Conservation (phyloP, 306 rosid genomes). For the Fragaria vesca region DNA sequence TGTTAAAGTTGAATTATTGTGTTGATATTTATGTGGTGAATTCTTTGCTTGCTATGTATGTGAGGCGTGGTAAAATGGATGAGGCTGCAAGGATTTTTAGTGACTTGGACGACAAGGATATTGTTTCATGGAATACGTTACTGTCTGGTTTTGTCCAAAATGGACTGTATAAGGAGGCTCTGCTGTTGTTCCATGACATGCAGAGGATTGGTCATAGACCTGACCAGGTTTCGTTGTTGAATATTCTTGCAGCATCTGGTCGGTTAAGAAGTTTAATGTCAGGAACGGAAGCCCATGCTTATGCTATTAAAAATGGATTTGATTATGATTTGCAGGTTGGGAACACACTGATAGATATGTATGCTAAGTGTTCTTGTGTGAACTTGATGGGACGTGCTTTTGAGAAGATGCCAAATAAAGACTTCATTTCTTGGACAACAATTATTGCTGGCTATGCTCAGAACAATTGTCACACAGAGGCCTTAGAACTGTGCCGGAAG, state of each 20-base stretch:
- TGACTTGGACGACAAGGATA: slow-evolving; percentile 46
- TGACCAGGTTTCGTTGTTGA: slow-evolving; percentile 58
- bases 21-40: slow-evolving; percentile 55
- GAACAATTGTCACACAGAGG: slow-evolving; percentile 38
- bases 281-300: slow-evolving; percentile 72
- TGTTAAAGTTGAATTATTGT: slow-evolving; percentile 43
- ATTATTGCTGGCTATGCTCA: slow-evolving; percentile 67
- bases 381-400: slow-evolving; percentile 53
- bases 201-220: slow-evolving; percentile 39
- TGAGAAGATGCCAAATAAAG: slow-evolving; percentile 43
- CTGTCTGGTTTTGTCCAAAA: slow-evolving; percentile 67
- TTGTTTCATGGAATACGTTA: slow-evolving; percentile 65
- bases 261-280: slow-evolving; percentile 46
- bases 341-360: slow-evolving; percentile 70
- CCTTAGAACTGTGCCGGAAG: slow-evolving; percentile 47
- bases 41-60: slow-evolving; percentile 70
- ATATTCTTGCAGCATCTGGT: slow-evolving; percentile 54
- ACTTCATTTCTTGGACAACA: slow-evolving; percentile 73
- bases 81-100: slow-evolving; percentile 46
- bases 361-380: slow-evolving; percentile 52
- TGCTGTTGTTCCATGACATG: slow-evolving; percentile 47
- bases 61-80: slow-evolving; percentile 48
- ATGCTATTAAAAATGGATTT: slow-evolving; percentile 50
- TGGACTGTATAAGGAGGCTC: slow-evolving; percentile 47
- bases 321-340: slow-evolving; percentile 57